Percentiles rank a stretch among this genome's conserved stretches.
Conservation (phyloP, 192 early-diverging fungal species). For the Backusella tarrabulga region DNA sequence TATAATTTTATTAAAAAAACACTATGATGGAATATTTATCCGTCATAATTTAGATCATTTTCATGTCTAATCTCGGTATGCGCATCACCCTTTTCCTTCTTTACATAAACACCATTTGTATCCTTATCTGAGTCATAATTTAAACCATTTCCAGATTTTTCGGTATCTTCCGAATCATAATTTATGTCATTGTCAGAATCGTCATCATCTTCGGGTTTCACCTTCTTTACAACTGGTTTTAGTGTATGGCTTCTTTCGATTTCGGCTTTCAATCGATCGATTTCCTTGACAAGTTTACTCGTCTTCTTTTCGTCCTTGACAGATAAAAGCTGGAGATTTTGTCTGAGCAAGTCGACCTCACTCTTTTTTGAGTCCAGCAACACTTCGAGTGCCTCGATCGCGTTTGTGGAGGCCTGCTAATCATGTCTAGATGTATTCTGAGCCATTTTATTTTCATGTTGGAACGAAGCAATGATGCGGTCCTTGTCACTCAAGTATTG, state of each 20-base stretch:
- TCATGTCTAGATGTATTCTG: not conserved
- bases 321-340: not conserved
- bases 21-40: not conserved
- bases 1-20: not conserved
- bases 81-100: not conserved
- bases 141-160: not conserved
- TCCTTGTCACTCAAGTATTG: not conserved
- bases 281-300: not conserved
- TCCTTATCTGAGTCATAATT: not conserved
- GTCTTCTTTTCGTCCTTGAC: not conserved
- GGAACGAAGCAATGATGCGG: not conserved
- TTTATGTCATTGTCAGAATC: not conserved
- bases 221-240: not conserved
- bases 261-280: not conserved
- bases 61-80: not conserved
- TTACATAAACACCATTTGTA: not conserved
- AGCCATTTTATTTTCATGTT: not conserved
- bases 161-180: not conserved
- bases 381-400: not conserved
- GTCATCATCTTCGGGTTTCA: not conserved
- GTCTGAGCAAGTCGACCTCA: not conserved
- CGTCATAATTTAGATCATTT: not conserved
- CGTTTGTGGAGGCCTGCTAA: not conserved
- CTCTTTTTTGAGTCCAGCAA: not conserved
- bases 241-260: not conserved